These are phyloP conservation scores for Chrysophaeum taylorii DNA, from an alignment of 352 stramenopile species.

Conservation along the genomic window DNA sequence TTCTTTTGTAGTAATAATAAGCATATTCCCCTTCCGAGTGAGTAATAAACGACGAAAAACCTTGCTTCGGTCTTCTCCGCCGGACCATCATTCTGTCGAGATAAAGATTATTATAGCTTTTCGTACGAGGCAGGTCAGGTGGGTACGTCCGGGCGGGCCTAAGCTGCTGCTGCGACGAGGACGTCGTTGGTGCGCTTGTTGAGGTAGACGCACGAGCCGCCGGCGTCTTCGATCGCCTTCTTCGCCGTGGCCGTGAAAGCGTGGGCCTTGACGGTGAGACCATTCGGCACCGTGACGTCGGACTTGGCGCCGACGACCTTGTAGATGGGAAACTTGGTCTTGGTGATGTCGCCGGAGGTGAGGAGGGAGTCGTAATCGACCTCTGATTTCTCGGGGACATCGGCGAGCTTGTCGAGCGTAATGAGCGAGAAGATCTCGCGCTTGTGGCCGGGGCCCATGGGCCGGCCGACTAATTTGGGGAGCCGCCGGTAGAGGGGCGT, in stretches of 20 bases:
- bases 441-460: conserved; percentile 57
- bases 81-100: no score
- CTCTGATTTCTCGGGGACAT: conserved; percentile 68
- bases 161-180: conserved; percentile 34
- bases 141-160: no score
- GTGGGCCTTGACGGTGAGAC: conserved; percentile 80
- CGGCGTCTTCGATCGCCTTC: conserved; percentile 78
- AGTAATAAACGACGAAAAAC: no score
- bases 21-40: no score
- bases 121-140: no score
- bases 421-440: conserved; percentile 78
- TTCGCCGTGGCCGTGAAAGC: conserved; percentile 82
- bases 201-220: conserved; percentile 70
- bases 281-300: conserved; percentile 26
- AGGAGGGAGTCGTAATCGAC: conserved; percentile 56
- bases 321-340: conserved; percentile 77
- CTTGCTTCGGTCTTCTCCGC: no score
- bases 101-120: no score
- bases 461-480: conserved; percentile 73
- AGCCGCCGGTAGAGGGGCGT: conserved; percentile 89
- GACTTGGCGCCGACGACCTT: conserved; percentile 74
- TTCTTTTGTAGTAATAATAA: no score
- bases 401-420: conserved; percentile 85
- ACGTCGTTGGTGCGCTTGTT: conserved; percentile 51
- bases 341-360: conserved; percentile 54